Evolutionary conservation across 352 stramenopile species (phyloP).

Genomic region (Plasmopara halstedii): DNA sequence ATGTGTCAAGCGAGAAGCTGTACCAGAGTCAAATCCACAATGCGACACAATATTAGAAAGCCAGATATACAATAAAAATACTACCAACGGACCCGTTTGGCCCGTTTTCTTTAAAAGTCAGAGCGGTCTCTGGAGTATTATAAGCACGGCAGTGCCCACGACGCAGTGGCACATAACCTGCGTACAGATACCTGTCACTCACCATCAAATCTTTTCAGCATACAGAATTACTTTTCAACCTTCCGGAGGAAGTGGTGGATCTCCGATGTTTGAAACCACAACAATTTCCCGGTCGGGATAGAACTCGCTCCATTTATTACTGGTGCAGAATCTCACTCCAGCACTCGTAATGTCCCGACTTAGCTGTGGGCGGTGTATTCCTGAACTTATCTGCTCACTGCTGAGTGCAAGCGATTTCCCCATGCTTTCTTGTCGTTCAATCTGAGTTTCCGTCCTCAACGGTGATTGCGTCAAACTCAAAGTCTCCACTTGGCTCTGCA

Average conservation of each 20-base stretch:
- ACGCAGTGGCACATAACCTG: conserved; percentile 56
- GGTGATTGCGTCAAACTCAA: conserved; percentile 10
- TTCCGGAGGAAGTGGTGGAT: conserved; percentile 43
- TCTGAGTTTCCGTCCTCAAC: not conserved
- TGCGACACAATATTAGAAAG: not conserved
- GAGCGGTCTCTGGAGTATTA: conserved; percentile 4
- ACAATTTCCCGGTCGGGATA: conserved; percentile 49
- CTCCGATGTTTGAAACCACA: conserved; percentile 46
- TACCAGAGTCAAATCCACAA: conserved; percentile 1
- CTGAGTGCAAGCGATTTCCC: not conserved
- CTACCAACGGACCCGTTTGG: conserved; percentile 22
- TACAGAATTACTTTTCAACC: conserved; percentile 19
- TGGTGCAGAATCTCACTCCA: conserved; percentile 27
- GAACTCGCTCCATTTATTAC: conserved; percentile 43
- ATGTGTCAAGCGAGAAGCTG: conserved; percentile 66
- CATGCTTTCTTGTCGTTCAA: conserved; percentile 1
- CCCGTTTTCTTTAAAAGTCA: conserved; percentile 16
- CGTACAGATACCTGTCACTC: conserved; percentile 1
- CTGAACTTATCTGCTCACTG: not conserved
- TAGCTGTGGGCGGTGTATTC: conserved; percentile 2
- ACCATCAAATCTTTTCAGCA: not conserved
- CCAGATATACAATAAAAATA: not conserved
- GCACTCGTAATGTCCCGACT: conserved; percentile 14
- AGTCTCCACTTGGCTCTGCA: conserved; percentile 25
- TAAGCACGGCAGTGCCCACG: conserved; percentile 30